Evolutionary conservation across 371 early-diverging fungal species (phyloP).

Genomic region (Rhizopus stolonifer): DNA sequence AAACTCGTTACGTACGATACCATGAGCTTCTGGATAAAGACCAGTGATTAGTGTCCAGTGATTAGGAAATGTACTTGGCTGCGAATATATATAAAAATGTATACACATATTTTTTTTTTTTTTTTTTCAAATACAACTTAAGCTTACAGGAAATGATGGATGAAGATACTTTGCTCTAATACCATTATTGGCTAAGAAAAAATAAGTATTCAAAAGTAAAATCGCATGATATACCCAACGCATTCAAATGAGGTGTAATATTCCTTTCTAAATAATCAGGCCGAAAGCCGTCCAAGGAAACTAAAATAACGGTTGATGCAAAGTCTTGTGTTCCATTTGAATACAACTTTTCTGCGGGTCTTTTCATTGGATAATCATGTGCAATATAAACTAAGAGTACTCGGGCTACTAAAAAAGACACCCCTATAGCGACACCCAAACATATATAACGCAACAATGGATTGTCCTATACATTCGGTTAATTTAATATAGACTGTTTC

Average conservation of each 20-base stretch:
- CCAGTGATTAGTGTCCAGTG: constrained; percentile 94
- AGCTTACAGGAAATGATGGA: constrained; percentile 71
- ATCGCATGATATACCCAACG: constrained; percentile 48
- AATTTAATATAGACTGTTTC: no score
- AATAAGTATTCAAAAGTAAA: constrained; percentile 1
- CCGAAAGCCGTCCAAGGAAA: constrained; percentile 92
- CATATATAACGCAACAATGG: constrained; percentile 16
- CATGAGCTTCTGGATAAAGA: constrained; percentile 88
- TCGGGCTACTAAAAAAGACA: constrained; percentile 30
- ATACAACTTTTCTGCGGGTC: constrained; percentile 28
- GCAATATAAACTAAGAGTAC: constrained; percentile 9
- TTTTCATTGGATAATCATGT: background rate
- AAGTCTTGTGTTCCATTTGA: constrained; percentile 71
- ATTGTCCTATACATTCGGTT: constrained; percentile 21
- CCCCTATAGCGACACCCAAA: constrained; percentile 25
- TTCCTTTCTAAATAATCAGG: constrained; percentile 79
- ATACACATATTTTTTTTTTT: background rate
- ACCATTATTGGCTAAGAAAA: constrained; percentile 42
- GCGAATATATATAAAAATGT: background rate
- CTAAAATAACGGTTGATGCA: constrained; percentile 76
- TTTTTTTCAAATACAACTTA: background rate
- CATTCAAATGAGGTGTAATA: constrained; percentile 66
- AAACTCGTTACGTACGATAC: constrained; percentile 90
- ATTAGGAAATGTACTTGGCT: constrained; percentile 77
- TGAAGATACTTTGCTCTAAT: constrained; percentile 65